Conservation (phyloP, 2,329 filamentous ascomycete species). For the Sphaerostilbella broomeana region DNA sequence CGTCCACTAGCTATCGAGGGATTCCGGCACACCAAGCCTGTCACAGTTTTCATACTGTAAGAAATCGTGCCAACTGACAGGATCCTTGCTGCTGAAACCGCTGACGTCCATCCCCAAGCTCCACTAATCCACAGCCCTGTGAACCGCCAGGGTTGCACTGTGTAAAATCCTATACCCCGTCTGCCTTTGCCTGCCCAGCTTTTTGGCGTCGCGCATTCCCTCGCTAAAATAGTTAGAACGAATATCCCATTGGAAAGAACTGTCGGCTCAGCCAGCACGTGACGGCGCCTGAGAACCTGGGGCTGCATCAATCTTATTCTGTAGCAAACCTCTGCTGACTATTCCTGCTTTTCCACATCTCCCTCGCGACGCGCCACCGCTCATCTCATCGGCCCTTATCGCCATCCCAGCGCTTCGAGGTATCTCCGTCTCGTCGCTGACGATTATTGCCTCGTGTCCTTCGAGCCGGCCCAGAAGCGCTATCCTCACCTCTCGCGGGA, state of each 20-base stretch:
- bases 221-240: slow-evolving; percentile 4
- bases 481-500: neutral
- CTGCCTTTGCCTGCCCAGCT: slow-evolving; percentile 2
- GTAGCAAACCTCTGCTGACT: slow-evolving; percentile 10
- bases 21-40: too few species aligned
- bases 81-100: too few species aligned
- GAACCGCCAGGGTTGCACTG: too few species aligned
- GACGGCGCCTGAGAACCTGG: slow-evolving; percentile 5
- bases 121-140: neutral
- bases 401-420: slow-evolving; percentile 1
- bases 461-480: slow-evolving; percentile 4
- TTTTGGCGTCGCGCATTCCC: slow-evolving; percentile 4
- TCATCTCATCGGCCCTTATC: slow-evolving; percentile 3
- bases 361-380: slow-evolving; percentile 8
- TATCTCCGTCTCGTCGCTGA: slow-evolving; percentile 4
- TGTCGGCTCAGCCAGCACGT: too few species aligned
- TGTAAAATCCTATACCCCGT: too few species aligned
- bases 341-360: slow-evolving; percentile 1
- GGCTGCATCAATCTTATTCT: slow-evolving; percentile 3
- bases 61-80: too few species aligned
- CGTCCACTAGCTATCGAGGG: too few species aligned
- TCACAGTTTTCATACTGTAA: too few species aligned
- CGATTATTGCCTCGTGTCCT: slow-evolving; percentile 1
- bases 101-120: too few species aligned
- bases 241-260: too few species aligned